Evolutionary conservation across 73 alveolate species (phyloP), one percentile per base, ranked within the genome.

Genomic region (Durusdinium trenchii): DNA sequence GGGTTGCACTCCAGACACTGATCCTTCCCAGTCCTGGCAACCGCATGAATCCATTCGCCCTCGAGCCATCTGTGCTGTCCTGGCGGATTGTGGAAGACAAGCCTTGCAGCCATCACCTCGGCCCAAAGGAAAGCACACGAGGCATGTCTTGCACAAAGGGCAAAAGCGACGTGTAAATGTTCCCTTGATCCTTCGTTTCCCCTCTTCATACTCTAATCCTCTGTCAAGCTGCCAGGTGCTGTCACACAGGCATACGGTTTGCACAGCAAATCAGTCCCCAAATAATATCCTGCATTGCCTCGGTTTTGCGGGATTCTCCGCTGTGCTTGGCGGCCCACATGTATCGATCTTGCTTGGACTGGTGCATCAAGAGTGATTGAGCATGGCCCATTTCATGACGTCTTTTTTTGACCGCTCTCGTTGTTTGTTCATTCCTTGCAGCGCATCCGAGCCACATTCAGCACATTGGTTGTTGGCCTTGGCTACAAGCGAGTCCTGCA

Each of bases 391-490:
- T n/a, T n/a, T n/a, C n/a, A n/a, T n/a, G n/a, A n/a, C n/a, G n/a
- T n/a, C n/a, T n/a, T n/a, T n/a, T n/a, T n/a, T n/a, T n/a, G n/a
- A n/a, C n/a, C n/a, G n/a, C n/a, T n/a, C n/a, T n/a, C n/a, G n/a
- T n/a, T n/a, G n/a, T n/a, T n/a, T n/a, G n/a, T n/a, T n/a, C n/a
- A n/a, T 73, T 60, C 73, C 42, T 42, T 6, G 14, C 69, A 12
- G 79, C n/a, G 6, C 36, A 9, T 28, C 47, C 95, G 45, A 86
- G 95, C n/a, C 36, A 32, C 96, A 90, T 76, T 90, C 96, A 12
- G 71, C 87, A 28, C 96, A 90, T 36, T 90, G 96, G 73, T 90
- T 90, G 96, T 90, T 90, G 30, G 96, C 96, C 96, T 90, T 6
- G 92, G n/a, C 30, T 60, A 32, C 73, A 32, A 60, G 73, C 30